phyloP scores from a whole-genome alignment of 1,284 basidiomycete genomes.

The Rhodotorula sp. region DNA sequence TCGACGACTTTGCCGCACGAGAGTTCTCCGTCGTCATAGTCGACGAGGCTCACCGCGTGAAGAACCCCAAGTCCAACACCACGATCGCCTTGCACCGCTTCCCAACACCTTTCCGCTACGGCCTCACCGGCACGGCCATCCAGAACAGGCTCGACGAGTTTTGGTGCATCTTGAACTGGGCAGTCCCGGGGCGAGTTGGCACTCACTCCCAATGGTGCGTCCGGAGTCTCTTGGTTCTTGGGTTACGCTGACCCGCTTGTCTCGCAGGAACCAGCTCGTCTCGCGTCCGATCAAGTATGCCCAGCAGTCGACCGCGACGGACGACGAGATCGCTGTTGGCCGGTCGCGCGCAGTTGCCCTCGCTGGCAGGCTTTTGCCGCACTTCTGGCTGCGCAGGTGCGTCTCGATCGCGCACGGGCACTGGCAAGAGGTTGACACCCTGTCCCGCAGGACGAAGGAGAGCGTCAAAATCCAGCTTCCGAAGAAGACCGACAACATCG shows the following conservation, averaged over 20 bases:
- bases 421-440: background rate
- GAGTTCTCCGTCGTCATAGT: conserved; percentile 60
- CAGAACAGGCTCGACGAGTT: conserved; percentile 81
- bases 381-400: conserved; percentile 72
- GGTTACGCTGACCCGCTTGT: background rate
- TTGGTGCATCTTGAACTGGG: conserved; percentile 79
- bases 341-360: conserved; percentile 52
- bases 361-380: conserved; percentile 65
- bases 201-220: conserved; percentile 62
- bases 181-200: conserved; percentile 67
- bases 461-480: conserved; percentile 59
- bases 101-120: conserved; percentile 63
- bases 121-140: conserved; percentile 75
- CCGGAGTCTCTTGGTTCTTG: conserved; percentile 60
- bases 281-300: conserved; percentile 60
- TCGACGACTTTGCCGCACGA: conserved; percentile 62
- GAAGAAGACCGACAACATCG: conserved; percentile 76
- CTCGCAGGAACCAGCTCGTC: conserved; percentile 24
- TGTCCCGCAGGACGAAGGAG: conserved; percentile 29
- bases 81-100: conserved; percentile 66
- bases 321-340: conserved; percentile 61
- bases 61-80: conserved; percentile 64
- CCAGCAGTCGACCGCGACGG: conserved; percentile 60
- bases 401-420: conserved; percentile 13
- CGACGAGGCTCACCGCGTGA: conserved; percentile 78